Evolutionary conservation across 257 asterid genomes (phyloP).

Genomic region (Solanum arcanum): DNA sequence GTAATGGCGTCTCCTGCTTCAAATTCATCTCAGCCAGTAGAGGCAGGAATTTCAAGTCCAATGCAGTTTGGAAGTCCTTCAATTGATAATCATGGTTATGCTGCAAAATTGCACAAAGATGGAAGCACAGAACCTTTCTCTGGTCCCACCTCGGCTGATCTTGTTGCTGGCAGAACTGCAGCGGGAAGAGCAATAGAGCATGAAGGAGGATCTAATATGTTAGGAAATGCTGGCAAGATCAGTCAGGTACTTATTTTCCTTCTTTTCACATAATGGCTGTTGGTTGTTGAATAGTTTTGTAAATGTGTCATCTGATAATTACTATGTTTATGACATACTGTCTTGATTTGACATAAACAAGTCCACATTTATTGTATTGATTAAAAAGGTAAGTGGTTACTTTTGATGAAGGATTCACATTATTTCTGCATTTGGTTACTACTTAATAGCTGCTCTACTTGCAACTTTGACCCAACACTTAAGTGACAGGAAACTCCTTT

Average conservation of each 20-base stretch:
- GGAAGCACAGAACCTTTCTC: constrained; percentile 48
- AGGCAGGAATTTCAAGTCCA: constrained; percentile 39
- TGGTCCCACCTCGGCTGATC: constrained; percentile 34
- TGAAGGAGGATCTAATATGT: constrained; percentile 42
- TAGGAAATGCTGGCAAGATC: constrained; percentile 39
- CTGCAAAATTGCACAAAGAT: constrained; percentile 56
- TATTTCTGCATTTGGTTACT: not conserved
- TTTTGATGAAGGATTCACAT: not conserved
- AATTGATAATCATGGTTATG: constrained; percentile 50
- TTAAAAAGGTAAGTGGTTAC: not conserved
- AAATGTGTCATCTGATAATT: not conserved
- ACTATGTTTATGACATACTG: not conserved
- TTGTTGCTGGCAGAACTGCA: constrained; percentile 39
- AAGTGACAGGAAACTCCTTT: not conserved
- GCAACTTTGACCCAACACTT: not conserved
- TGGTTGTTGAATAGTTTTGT: not conserved
- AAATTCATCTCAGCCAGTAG: constrained; percentile 48
- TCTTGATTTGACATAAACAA: not conserved
- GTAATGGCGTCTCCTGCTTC: constrained; percentile 43
- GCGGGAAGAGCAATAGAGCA: constrained; percentile 48
- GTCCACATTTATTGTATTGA: not conserved
- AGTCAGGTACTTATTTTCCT: constrained; percentile 17
- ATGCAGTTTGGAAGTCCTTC: constrained; percentile 66
- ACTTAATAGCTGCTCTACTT: not conserved
- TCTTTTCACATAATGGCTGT: not conserved